A percentile compares a stretch with the other conserved stretches of the same genome.
These are phyloP conservation scores for Alternaria postmessia DNA, from an alignment of 2,329 filamentous ascomycete species.

Conservation along the genomic window DNA sequence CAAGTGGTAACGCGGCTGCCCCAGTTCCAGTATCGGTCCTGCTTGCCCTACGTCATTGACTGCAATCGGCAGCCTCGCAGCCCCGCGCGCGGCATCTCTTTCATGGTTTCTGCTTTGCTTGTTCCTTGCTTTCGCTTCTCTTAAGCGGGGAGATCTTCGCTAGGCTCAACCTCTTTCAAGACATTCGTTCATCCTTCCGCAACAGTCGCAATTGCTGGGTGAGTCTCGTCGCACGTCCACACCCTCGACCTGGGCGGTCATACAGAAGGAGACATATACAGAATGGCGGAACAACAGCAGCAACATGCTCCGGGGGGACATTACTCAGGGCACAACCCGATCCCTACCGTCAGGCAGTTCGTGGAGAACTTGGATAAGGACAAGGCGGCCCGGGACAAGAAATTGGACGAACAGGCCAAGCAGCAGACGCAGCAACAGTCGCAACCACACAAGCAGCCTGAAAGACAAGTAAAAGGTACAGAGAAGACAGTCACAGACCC, in stretches of 20 bases:
- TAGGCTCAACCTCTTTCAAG: conserved; percentile 4
- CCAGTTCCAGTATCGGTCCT: conserved; percentile 10
- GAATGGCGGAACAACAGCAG: conserved; percentile 59
- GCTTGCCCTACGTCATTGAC: conserved; percentile 29
- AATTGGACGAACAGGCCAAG: conserved; percentile 65
- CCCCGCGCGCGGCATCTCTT: conserved; percentile 15
- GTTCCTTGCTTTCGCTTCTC: conserved; percentile 29
- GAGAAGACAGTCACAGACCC: conserved; percentile 79
- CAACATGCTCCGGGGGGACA: conserved; percentile 66
- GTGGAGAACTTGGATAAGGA: conserved; percentile 79
- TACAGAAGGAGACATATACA: conserved; percentile 18
- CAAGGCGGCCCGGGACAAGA: conserved; percentile 76
- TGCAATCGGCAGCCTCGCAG: conserved; percentile 7
- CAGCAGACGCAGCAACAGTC: conserved; percentile 43
- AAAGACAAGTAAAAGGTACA: conserved; percentile 56
- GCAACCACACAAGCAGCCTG: conserved; percentile 53
- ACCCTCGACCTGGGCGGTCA: conserved; percentile 4
- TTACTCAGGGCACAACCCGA: conserved; percentile 83
- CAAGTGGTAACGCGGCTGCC: conserved; percentile 22
- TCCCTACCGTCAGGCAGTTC: conserved; percentile 88
- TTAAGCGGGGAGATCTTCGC: conserved; percentile 15
- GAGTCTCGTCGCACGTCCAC: conserved; percentile 12
- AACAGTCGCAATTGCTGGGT: conserved; percentile 19
- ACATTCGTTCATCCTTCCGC: conserved; percentile 6
- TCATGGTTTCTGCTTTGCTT: conserved; percentile 8